Evolutionary conservation across 2,329 filamentous ascomycete genomes (phyloP).

Genomic region (Nigrospora oryzae): DNA sequence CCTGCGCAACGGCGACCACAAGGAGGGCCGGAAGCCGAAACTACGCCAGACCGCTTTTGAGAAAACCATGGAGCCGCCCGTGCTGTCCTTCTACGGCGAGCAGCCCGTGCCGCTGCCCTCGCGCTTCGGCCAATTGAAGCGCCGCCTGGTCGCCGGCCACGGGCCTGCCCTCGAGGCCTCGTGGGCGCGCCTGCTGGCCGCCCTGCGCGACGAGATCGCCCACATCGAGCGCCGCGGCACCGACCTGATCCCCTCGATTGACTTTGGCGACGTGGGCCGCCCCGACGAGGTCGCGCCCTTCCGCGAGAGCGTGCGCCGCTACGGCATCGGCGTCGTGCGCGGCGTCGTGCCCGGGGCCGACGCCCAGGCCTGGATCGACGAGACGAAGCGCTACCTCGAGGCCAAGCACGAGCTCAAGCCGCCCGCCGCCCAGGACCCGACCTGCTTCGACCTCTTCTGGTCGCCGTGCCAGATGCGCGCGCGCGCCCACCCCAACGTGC

Average conservation of each 20-base stretch:
- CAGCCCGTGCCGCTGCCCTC: slow-evolving; percentile 50
- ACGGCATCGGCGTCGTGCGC: slow-evolving; percentile 57
- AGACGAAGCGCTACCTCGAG: slow-evolving; percentile 51
- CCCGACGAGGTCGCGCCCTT: slow-evolving; percentile 44
- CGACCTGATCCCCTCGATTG: slow-evolving; percentile 46
- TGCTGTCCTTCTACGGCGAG: slow-evolving; percentile 48
- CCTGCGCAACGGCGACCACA: slow-evolving; percentile 18
- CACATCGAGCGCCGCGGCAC: slow-evolving; percentile 42
- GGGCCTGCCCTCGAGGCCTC: slow-evolving; percentile 46
- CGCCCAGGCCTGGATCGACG: slow-evolving; percentile 48
- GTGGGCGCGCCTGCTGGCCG: slow-evolving; percentile 44
- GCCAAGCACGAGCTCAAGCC: slow-evolving; percentile 39
- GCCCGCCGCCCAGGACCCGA: slow-evolving; percentile 53
- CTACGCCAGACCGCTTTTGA: slow-evolving; percentile 18
- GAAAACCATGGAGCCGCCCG: slow-evolving; percentile 37
- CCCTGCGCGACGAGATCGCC: slow-evolving; percentile 41
- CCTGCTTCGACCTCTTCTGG: slow-evolving; percentile 69
- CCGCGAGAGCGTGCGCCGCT: slow-evolving; percentile 46
- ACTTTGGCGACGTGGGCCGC: slow-evolving; percentile 41
- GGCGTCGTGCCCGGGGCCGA: slow-evolving; percentile 51
- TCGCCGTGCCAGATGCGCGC: slow-evolving; percentile 60
- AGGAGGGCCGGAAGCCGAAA: slow-evolving; percentile 20
- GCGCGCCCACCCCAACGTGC: slow-evolving; percentile 56
- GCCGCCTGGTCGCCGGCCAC: slow-evolving; percentile 42
- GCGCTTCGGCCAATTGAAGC: slow-evolving; percentile 49